Conservation (phyloP, 495 filamentous ascomycete species). For the Neurospora africana region DNA sequence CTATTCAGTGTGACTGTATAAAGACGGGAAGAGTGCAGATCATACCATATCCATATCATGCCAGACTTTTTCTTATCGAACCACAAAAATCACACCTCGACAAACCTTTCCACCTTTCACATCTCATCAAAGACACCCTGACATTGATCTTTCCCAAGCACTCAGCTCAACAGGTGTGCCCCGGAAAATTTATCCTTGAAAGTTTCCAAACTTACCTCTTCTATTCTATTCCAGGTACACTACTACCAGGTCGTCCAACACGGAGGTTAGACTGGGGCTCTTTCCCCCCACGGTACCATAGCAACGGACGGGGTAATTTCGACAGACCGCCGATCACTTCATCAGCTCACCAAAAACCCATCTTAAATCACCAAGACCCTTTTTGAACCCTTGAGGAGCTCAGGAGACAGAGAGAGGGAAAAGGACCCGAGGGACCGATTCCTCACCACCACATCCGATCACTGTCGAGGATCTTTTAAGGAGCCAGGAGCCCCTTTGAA, state of each 20-base stretch:
- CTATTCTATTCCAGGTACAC: not conserved
- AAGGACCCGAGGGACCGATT: not conserved
- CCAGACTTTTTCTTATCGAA: not conserved
- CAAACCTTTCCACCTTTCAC: not conserved
- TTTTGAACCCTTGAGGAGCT: not conserved
- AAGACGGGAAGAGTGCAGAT: not conserved
- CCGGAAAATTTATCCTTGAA: not conserved
- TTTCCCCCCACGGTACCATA: not conserved
- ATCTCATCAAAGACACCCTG: not conserved
- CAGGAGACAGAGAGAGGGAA: not conserved
- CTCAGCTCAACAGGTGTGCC: not conserved
- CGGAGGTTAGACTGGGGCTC: not conserved
- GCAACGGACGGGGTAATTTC: not conserved
- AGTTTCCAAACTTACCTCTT: not conserved
- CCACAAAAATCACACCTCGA: not conserved
- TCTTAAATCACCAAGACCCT: not conserved
- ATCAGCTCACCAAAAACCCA: not conserved
- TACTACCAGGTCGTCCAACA: not conserved
- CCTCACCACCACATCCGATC: not conserved
- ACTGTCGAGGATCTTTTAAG: not conserved
- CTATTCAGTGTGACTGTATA: not conserved
- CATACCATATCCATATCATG: not conserved
- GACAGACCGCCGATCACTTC: not conserved
- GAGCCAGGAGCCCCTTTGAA: not conserved
- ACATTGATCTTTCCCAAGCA: not conserved